Evolutionary conservation across 768 basidiomycete species (phyloP).

Genomic region (Boletus rubropictus): DNA sequence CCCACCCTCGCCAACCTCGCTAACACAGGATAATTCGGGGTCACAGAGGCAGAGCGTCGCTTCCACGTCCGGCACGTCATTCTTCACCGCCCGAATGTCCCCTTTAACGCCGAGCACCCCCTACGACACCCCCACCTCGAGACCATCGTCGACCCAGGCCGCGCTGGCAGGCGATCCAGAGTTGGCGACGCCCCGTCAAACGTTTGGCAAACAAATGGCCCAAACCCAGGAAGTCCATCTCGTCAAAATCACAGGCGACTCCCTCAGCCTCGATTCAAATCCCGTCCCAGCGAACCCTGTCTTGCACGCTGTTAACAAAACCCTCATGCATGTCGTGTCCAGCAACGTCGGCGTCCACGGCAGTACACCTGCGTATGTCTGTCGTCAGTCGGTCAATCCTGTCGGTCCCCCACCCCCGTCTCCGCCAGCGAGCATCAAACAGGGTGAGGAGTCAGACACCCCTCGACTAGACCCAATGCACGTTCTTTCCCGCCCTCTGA

Average conservation of each 20-base stretch:
- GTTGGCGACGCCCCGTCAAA: slow-evolving; percentile 31
- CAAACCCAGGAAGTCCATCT: slow-evolving; percentile 47
- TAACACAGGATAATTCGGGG: slow-evolving; percentile 6
- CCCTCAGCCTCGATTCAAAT: slow-evolving; percentile 38
- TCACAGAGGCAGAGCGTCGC: slow-evolving; percentile 23
- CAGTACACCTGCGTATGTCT: background rate
- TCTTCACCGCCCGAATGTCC: slow-evolving; percentile 25
- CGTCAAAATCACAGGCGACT: slow-evolving; percentile 48
- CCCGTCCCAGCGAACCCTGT: slow-evolving; percentile 29
- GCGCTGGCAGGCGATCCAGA: slow-evolving; percentile 13
- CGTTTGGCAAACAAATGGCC: slow-evolving; percentile 22
- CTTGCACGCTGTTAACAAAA: slow-evolving; percentile 33
- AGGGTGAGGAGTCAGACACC: slow-evolving; percentile 9
- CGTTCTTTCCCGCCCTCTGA: slow-evolving; percentile 21
- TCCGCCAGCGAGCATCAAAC: slow-evolving; percentile 39
- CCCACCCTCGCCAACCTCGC: slow-evolving; percentile 11
- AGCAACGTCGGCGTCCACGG: slow-evolving; percentile 12
- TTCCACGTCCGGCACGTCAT: slow-evolving; percentile 23
- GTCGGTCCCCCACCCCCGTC: slow-evolving; percentile 57
- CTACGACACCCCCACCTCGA: slow-evolving; percentile 25
- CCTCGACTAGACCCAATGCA: slow-evolving; percentile 26
- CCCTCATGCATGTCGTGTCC: slow-evolving; percentile 31
- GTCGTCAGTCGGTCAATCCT: background rate
- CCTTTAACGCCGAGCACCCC: slow-evolving; percentile 20
- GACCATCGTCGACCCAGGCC: slow-evolving; percentile 35